A percentile compares a stretch with the other conserved stretches of the same genome.
phyloP scores from a whole-genome alignment of 768 basidiomycete species.

The Hericium rajendrae region DNA sequence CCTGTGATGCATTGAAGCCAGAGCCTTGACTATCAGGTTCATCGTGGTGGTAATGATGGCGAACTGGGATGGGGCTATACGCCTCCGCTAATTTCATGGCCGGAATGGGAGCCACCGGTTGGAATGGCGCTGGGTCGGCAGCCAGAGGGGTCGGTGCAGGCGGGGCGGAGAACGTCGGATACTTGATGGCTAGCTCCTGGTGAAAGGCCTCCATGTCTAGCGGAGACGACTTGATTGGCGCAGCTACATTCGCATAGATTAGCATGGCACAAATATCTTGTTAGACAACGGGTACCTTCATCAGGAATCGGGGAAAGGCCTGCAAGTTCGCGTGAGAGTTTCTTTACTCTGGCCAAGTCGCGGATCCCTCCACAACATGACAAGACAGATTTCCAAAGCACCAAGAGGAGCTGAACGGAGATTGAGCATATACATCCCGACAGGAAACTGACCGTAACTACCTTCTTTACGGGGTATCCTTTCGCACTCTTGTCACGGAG shows the following conservation, averaged over 20 bases:
- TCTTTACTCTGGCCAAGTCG: conserved; percentile 77
- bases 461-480: conserved; percentile 97
- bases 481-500: conserved; percentile 89
- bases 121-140: conserved; percentile 11
- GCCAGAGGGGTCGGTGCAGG: conserved; percentile 29
- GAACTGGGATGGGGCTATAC: conserved; percentile 85
- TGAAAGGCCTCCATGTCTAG: conserved; percentile 85
- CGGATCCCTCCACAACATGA: conserved; percentile 90
- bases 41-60: conserved; percentile 90
- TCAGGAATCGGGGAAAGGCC: conserved; percentile 53
- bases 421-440: conserved; percentile 6
- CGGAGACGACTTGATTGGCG: conserved; percentile 81
- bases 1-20: conserved; percentile 26
- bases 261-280: not conserved
- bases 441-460: conserved; percentile 20
- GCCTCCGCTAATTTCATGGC: conserved; percentile 77
- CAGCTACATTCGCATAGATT: conserved; percentile 25
- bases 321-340: conserved; percentile 74
- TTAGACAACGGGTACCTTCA: conserved; percentile 27
- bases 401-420: conserved; percentile 63
- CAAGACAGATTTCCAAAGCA: conserved; percentile 90
- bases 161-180: conserved; percentile 80
- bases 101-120: conserved; percentile 25
- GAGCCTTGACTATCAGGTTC: conserved; percentile 44
- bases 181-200: conserved; percentile 88